A percentile compares a stretch with the other conserved stretches of the same genome.
Evolutionary conservation across 176 grass and related monocot species (phyloP).

Genomic region (bread wheat (Triticum aestivum)): IWGSC_CS_RefSeq_v2.1 NC_057802.1:423638734-423639233

Average conservation of each 20-base stretch:
- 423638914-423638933: constrained; percentile 97
- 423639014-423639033: background rate
- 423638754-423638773: constrained; percentile 12
- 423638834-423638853: constrained; percentile 37
- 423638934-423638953: constrained; percentile 92
- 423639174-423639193: constrained; percentile 4
- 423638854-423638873: constrained; percentile 1
- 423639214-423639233: constrained; percentile 13
- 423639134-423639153: background rate
- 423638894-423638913: constrained; percentile 93
- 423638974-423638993: constrained; percentile 86
- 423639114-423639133: background rate
- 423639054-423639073: background rate
- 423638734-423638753: constrained; percentile 23
- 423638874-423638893: constrained; percentile 43
- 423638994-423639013: constrained; percentile 42
- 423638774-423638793: background rate
- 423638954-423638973: constrained; percentile 88
- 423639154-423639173: background rate
- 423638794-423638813: background rate
- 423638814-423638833: constrained; percentile 1
- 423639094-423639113: background rate
- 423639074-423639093: constrained; percentile 17
- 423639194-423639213: constrained; percentile 24
- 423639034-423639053: constrained; percentile 24